Evolutionary conservation across 257 asterid genomes (phyloP).

Genomic region (Ophiorrhiza pumila): DNA sequence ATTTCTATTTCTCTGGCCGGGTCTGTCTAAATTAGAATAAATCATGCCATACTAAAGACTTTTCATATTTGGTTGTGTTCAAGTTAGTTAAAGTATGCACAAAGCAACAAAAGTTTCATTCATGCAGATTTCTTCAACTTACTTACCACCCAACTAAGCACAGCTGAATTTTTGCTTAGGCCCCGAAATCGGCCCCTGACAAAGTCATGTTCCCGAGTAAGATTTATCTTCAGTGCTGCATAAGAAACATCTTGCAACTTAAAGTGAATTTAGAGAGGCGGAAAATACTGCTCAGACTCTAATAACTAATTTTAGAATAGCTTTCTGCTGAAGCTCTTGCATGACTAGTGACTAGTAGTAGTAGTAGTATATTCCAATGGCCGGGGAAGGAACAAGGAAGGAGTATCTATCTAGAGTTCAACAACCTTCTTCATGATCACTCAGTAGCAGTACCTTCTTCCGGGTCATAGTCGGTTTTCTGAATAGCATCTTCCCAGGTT

Average conservation of each 20-base stretch:
- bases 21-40: not conserved
- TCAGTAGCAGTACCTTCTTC: conserved; percentile 19
- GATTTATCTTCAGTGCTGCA: conserved; percentile 32
- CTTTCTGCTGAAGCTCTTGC: too few species aligned
- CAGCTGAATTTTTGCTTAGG: conserved; percentile 24
- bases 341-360: too few species aligned
- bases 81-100: not conserved
- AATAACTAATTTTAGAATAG: not conserved
- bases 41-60: too few species aligned
- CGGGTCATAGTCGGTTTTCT: conserved; percentile 19
- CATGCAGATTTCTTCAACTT: conserved; percentile 16
- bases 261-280: not conserved
- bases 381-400: not conserved
- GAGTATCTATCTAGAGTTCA: not conserved
- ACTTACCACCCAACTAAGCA: conserved; percentile 63
- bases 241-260: conserved; percentile 3
- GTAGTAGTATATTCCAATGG: not conserved
- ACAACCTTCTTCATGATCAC: not conserved
- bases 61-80: too few species aligned
- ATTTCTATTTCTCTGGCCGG: not conserved
- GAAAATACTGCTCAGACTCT: not conserved
- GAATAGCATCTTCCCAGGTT: conserved; percentile 37
- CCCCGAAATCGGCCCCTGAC: conserved; percentile 44
- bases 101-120: not conserved
- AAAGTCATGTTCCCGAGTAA: conserved; percentile 50